These are phyloP conservation scores for Hypomontagnella submonticulosa DNA, from an alignment of 495 filamentous ascomycete species.

Conservation along the genomic window DNA sequence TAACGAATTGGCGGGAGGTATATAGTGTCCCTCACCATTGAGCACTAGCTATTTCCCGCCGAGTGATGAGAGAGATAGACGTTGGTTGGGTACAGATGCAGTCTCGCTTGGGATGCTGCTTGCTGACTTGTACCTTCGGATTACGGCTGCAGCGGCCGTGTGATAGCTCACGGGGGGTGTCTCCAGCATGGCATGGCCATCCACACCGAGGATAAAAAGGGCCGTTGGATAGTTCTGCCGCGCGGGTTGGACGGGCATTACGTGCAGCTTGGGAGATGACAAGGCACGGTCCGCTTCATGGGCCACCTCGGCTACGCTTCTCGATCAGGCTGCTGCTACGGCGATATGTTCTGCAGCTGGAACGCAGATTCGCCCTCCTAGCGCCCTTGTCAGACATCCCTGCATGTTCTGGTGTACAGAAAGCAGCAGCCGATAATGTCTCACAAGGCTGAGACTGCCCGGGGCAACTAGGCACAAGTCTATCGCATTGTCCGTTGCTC, in stretches of 20 bases:
- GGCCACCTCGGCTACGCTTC: slow-evolving; percentile 38
- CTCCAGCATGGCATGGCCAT: slow-evolving; percentile 15
- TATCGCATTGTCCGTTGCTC: slow-evolving; percentile 21
- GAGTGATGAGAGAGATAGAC: slow-evolving; percentile 2
- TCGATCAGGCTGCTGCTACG: slow-evolving; percentile 27
- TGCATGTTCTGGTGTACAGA: slow-evolving; percentile 39
- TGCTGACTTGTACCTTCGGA: slow-evolving; percentile 43
- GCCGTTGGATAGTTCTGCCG: slow-evolving; percentile 34
- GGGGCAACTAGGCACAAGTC: slow-evolving; percentile 31
- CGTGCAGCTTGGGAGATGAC: slow-evolving; percentile 30
- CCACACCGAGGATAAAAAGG: slow-evolving; percentile 35
- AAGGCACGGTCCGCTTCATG: slow-evolving; percentile 40
- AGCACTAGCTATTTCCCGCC: slow-evolving; percentile 27
- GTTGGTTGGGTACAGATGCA: slow-evolving; percentile 42
- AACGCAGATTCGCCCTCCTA: slow-evolving; percentile 35
- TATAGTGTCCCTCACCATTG: slow-evolving; percentile 38
- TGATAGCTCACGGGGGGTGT: slow-evolving; percentile 40
- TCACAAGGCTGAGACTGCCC: slow-evolving; percentile 45
- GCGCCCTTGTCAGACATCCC: slow-evolving; percentile 38
- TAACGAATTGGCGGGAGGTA: slow-evolving; percentile 40
- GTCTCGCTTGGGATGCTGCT: slow-evolving; percentile 33
- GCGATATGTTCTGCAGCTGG: slow-evolving; percentile 42
- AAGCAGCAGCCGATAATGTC: slow-evolving; percentile 30
- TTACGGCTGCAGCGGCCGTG: slow-evolving; percentile 38
- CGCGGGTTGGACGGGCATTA: slow-evolving; percentile 40